Base-by-base conservation (phyloP, 768 basidiomycete species). In the Pulveroboletus sp. region DNA sequence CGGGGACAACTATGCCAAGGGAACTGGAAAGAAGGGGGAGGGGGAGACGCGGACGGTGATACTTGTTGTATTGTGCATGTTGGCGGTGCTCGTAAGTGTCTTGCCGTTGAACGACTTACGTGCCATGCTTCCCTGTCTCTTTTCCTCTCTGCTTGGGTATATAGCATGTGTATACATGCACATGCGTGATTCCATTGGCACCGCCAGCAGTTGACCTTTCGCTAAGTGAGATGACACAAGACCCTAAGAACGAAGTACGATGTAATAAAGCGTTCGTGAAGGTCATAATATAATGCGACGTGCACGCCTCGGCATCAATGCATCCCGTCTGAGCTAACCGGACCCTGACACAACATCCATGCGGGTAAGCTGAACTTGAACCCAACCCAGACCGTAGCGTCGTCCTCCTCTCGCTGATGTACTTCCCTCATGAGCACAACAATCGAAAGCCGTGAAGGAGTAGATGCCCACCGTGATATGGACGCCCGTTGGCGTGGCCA, bases 61-160 rank as follows among this genome's bases (percentile, higher is more conserved):
- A 11, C 17, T 28, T 6, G 18, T 33, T 6, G 27, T 44, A 8
- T 28, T 46, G 26, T 8, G 21, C 39, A 37, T 6, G 50, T 50
- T n/a, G 3, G n/a, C 17, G 50, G 17, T 9, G 8, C 9, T 9
- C 11, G 12, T 3, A 12, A 17, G 30, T 31, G 18, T 27, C 24
- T 36, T 28, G 54, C 56, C 44, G 51, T 58, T 48, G 56, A 51
- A 36, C 55, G 59, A 49, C 49, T 3, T 21, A 21, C 21, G 3
- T 35, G 1, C 7, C 14, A 37, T 46, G 38, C n/a, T 35, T n/a
- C 14, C n/a, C 12, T 14, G 7, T 35, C n/a, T n/a, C 21, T 2
- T 21, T 21, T 21, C 21, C 21, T 21, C 21, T 21, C 21, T 2
- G 21, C 3, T 21, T 21, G 21, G 2, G 21, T 21, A 21, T 21